Evolutionary conservation across 306 rosid genomes (phyloP).

Genomic region (Glycine tomentella): DNA sequence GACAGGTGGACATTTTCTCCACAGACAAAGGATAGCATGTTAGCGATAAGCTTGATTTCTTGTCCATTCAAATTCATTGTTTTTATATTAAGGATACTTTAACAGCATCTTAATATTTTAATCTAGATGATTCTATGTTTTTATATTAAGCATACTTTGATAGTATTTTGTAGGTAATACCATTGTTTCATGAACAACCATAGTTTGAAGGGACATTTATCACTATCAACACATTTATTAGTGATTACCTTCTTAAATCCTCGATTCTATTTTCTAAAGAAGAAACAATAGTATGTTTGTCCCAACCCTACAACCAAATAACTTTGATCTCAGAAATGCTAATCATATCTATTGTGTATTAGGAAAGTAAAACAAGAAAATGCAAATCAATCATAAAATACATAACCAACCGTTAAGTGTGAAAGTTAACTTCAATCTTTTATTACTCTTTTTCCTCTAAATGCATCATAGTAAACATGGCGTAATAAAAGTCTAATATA

Average conservation of each 20-base stretch:
- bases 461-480: background rate
- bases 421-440: background rate
- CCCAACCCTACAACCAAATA: slow-evolving; percentile 62
- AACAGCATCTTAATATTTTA: slow-evolving; percentile 1
- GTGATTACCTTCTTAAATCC: slow-evolving; percentile 78
- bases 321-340: slow-evolving; percentile 42
- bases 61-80: slow-evolving; percentile 5
- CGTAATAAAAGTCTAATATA: background rate
- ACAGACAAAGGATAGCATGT: slow-evolving; percentile 73
- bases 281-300: slow-evolving; percentile 49
- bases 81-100: slow-evolving; percentile 23
- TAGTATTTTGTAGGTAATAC: slow-evolving; percentile 43
- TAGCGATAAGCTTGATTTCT: slow-evolving; percentile 61
- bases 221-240: slow-evolving; percentile 26
- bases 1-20: slow-evolving; percentile 94
- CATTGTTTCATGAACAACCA: no score
- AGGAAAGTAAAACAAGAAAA: slow-evolving; percentile 38
- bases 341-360: slow-evolving; percentile 32
- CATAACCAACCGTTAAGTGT: background rate
- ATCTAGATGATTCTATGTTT: slow-evolving; percentile 2
- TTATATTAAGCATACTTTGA: no score
- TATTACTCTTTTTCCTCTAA: background rate
- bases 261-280: slow-evolving; percentile 54
- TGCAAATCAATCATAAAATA: no score
- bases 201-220: slow-evolving; percentile 19